Conservation (phyloP, 1,284 basidiomycete species). For the Agroathelia rolfsii region DNA sequence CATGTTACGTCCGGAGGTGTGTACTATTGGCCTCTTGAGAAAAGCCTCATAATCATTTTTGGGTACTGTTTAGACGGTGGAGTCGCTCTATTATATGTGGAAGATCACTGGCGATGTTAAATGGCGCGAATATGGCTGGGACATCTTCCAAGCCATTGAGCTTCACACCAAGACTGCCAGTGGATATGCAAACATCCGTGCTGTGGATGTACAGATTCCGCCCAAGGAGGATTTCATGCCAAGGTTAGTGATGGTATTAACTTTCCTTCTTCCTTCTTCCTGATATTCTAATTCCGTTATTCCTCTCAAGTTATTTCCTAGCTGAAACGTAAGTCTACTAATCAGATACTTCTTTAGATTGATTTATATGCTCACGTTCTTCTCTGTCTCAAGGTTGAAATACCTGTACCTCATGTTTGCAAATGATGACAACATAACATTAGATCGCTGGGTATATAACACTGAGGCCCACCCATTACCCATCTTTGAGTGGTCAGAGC, state of each 20-base stretch:
- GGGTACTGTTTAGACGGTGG: conserved; percentile 43
- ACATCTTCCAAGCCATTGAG: conserved; percentile 46
- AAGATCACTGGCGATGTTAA: conserved; percentile 35
- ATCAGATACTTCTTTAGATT: not conserved
- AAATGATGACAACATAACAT: conserved; percentile 47
- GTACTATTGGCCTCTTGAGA: too few relatives aligned
- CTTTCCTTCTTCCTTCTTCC: not conserved
- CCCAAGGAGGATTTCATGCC: conserved; percentile 33
- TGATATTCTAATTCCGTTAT: not conserved
- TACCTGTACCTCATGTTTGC: conserved; percentile 58
- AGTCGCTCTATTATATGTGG: conserved; percentile 42
- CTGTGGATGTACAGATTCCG: conserved; percentile 24
- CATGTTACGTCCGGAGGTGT: conserved; percentile 57
- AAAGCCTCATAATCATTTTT: too few relatives aligned
- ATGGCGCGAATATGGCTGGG: conserved; percentile 53
- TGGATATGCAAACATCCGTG: conserved; percentile 34
- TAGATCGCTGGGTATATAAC: conserved; percentile 76
- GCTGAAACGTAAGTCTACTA: conserved; percentile 36
- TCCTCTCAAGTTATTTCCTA: conserved; percentile 30
- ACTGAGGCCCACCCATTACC: conserved; percentile 80
- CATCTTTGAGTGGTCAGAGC: conserved; percentile 54
- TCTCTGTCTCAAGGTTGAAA: conserved; percentile 40
- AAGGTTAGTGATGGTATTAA: conserved; percentile 23
- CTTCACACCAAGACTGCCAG: conserved; percentile 26
- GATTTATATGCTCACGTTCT: conserved; percentile 5